A percentile compares a stretch with the other conserved stretches of the same genome.
These are phyloP conservation scores for Peronospora belbahrii DNA, from an alignment of 352 stramenopile genomes.

Conservation along the genomic window DNA sequence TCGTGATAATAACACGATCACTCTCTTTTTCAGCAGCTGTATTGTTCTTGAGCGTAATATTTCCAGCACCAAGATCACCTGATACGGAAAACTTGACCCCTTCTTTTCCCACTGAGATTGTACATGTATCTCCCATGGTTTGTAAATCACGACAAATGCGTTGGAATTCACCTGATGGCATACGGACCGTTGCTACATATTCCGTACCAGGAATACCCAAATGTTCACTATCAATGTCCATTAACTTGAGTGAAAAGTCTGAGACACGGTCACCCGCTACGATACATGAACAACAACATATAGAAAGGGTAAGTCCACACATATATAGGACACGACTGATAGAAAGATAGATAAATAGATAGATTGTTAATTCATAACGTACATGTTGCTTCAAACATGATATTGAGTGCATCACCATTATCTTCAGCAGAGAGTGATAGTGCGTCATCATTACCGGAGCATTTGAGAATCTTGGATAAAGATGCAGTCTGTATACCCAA, in stretches of 20 bases:
- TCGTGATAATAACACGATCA: constrained; percentile 94
- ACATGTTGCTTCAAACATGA: constrained; percentile 97
- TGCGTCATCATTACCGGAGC: constrained; percentile 96
- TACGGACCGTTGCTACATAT: constrained; percentile 93
- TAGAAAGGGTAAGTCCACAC: too few species aligned
- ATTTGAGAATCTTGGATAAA: constrained; percentile 99
- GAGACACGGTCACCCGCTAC: constrained; percentile 88
- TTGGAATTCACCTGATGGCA: constrained; percentile 96
- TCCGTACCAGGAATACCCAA: constrained; percentile 97
- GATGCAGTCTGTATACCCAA: constrained; percentile 96
- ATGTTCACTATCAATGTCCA: constrained; percentile 99
- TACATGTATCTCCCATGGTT: constrained; percentile 97
- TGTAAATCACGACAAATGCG: constrained; percentile 97
- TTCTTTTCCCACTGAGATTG: constrained; percentile 94
- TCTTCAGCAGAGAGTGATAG: constrained; percentile 98
- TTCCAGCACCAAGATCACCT: constrained; percentile 95
- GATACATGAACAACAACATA: constrained; percentile 2
- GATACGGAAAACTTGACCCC: constrained; percentile 95
- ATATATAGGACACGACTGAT: too few species aligned
- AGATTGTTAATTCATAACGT: constrained; percentile 27
- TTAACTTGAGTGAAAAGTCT: constrained; percentile 98
- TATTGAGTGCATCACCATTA: constrained; percentile 91
- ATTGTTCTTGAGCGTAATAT: constrained; percentile 91
- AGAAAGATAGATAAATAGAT: too few species aligned
- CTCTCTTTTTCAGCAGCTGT: constrained; percentile 82